Conservation (phyloP, 371 early-diverging fungal genomes). For the Circinella minor region DNA sequence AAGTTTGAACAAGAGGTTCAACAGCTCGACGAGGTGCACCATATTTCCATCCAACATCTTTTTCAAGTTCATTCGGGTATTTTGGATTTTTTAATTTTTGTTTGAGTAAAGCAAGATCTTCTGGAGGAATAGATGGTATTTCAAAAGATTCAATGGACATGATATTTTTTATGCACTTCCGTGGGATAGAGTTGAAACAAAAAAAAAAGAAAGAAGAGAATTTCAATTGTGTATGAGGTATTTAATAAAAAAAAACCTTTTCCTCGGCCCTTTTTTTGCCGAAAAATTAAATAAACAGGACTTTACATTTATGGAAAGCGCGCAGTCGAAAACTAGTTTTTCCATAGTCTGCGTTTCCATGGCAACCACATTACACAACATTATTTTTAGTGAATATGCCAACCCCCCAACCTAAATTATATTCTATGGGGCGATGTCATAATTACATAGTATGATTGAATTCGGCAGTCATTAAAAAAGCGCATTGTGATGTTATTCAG, state of each 20-base stretch:
- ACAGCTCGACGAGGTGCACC: slow-evolving; percentile 53
- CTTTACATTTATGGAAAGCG: too few species aligned
- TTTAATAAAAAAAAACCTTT: too few species aligned
- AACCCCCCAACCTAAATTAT: too few species aligned
- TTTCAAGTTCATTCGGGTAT: slow-evolving; percentile 48
- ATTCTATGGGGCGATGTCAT: too few species aligned
- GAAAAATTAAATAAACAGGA: too few species aligned
- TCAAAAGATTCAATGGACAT: slow-evolving; percentile 26
- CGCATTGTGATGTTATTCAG: too few species aligned
- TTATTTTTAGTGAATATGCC: not conserved
- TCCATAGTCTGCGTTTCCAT: slow-evolving; percentile 43
- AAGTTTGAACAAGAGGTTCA: slow-evolving; percentile 46
- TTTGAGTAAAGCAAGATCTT: slow-evolving; percentile 19
- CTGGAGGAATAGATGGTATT: slow-evolving; percentile 27
- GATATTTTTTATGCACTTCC: not conserved
- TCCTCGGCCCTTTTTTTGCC: too few species aligned
- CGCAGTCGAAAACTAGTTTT: too few species aligned
- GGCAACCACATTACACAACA: slow-evolving; percentile 50
- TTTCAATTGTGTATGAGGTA: too few species aligned
- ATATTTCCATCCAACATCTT: slow-evolving; percentile 56
- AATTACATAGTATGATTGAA: too few species aligned
- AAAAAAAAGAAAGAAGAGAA: not conserved
- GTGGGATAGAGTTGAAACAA: not conserved
- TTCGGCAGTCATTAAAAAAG: too few species aligned
- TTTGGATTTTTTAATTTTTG: slow-evolving; percentile 17